These are phyloP conservation scores for Begonia peltatifolia DNA, from an alignment of 306 rosid genomes.

Conservation along the genomic window DNA sequence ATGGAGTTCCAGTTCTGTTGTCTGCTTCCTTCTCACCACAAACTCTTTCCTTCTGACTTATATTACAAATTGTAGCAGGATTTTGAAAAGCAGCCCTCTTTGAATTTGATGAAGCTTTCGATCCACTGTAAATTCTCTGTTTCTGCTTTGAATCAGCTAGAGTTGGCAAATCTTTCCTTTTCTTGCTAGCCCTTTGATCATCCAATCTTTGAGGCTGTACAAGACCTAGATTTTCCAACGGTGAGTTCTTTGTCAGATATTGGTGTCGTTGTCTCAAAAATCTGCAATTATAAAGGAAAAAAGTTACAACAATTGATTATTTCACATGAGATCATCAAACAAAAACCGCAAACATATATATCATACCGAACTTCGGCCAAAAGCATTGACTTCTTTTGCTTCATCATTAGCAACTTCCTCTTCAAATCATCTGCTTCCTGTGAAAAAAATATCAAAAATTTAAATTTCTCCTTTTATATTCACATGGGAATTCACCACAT, in stretches of 20 bases:
- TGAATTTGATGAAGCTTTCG: constrained; percentile 14
- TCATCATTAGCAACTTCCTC: constrained; percentile 40
- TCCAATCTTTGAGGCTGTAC: constrained; percentile 23
- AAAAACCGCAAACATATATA: neutral
- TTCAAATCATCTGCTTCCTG: constrained; percentile 64
- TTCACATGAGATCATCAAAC: neutral
- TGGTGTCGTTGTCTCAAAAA: constrained; percentile 57
- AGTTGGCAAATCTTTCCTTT: constrained; percentile 29
- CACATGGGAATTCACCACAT: neutral
- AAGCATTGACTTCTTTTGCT: constrained; percentile 46
- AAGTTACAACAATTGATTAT: neutral
- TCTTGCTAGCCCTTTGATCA: constrained; percentile 18
- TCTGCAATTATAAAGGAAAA: constrained; percentile 23
- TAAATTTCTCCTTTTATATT: neutral
- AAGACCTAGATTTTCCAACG: constrained; percentile 23
- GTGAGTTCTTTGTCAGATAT: constrained; percentile 35
- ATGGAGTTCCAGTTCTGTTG: constrained; percentile 36
- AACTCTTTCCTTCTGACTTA: no score
- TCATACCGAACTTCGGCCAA: constrained; percentile 72
- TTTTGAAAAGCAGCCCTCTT: constrained; percentile 30
- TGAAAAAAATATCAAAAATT: constrained; percentile 7
- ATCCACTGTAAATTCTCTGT: constrained; percentile 29
- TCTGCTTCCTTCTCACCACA: constrained; percentile 42
- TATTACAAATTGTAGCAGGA: no score
- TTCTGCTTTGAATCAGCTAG: constrained; percentile 28